Evolutionary conservation across 1,139 yeast species (phyloP).

Genomic region (Pichia sp.): DNA sequence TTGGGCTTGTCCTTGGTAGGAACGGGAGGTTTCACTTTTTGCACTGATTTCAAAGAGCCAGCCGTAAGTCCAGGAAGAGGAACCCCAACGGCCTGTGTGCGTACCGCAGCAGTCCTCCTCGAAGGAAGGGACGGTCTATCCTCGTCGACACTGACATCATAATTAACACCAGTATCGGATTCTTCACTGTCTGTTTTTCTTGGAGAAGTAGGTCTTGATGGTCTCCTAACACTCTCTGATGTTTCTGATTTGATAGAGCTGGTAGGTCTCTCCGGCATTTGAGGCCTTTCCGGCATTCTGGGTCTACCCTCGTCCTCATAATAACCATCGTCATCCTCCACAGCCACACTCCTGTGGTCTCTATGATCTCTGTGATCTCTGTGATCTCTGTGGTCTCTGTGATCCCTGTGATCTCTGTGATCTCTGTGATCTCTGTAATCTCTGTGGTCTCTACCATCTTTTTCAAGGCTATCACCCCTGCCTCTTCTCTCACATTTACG

Average conservation of each 20-base stretch:
- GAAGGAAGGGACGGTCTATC: slow-evolving; percentile 18
- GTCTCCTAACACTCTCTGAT: background rate
- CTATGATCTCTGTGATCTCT: background rate
- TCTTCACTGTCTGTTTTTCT: background rate
- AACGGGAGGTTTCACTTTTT: slow-evolving; percentile 11
- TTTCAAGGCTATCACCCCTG: background rate
- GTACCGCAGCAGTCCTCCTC: slow-evolving; percentile 5
- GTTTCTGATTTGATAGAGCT: background rate
- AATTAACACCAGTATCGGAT: background rate
- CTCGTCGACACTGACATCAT: slow-evolving; percentile 17
- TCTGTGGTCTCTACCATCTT: background rate
- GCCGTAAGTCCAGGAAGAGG: slow-evolving; percentile 13
- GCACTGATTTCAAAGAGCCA: slow-evolving; percentile 3
- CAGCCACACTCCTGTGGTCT: background rate
- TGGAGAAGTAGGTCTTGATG: background rate
- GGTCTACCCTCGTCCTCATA: background rate
- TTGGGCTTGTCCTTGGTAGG: slow-evolving; percentile 8
- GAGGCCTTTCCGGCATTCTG: background rate
- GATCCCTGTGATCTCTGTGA: background rate
- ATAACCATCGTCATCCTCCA: background rate
- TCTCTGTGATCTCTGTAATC: background rate
- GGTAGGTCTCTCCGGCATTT: background rate
- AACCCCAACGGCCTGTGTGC: slow-evolving; percentile 3
- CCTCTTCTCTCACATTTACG: background rate
- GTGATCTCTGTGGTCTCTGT: background rate